phyloP scores from a whole-genome alignment of 768 basidiomycete genomes.

The Mycena galericulata region DNA sequence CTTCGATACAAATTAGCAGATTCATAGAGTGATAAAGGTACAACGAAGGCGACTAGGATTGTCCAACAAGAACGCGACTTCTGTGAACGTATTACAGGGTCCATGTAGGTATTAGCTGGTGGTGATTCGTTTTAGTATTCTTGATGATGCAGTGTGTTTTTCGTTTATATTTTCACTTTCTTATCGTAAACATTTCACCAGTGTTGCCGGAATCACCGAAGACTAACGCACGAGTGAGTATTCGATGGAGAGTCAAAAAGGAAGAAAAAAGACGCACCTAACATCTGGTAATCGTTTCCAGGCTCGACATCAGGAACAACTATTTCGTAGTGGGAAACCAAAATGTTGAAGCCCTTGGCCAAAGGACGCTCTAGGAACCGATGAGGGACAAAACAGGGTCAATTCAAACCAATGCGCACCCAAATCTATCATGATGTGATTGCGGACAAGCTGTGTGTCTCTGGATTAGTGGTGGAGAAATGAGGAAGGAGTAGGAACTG shows the following conservation, averaged over 20 bases:
- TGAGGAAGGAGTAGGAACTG: too few species aligned
- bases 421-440: constrained; percentile 44
- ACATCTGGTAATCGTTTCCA: constrained; percentile 55
- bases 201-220: constrained; percentile 68
- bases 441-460: constrained; percentile 51
- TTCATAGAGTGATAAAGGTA: constrained; percentile 5
- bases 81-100: constrained; percentile 28
- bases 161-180: constrained; percentile 37
- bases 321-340: constrained; percentile 49
- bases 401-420: constrained; percentile 38
- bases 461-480: too few species aligned
- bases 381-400: background rate
- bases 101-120: constrained; percentile 23
- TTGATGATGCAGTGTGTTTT: background rate
- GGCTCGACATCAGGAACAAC: constrained; percentile 53
- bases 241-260: background rate
- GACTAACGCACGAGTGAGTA: constrained; percentile 46
- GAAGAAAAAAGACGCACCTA: constrained; percentile 50
- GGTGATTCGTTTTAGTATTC: constrained; percentile 15
- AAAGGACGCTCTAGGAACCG: constrained; percentile 48
- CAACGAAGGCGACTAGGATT: constrained; percentile 25
- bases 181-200: constrained; percentile 59
- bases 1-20: constrained; percentile 10
- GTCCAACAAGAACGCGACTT: constrained; percentile 30
- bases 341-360: constrained; percentile 52